Base-by-base conservation (phyloP, 805 yeast species). In the Metschnikowia kofuensis region DNA sequence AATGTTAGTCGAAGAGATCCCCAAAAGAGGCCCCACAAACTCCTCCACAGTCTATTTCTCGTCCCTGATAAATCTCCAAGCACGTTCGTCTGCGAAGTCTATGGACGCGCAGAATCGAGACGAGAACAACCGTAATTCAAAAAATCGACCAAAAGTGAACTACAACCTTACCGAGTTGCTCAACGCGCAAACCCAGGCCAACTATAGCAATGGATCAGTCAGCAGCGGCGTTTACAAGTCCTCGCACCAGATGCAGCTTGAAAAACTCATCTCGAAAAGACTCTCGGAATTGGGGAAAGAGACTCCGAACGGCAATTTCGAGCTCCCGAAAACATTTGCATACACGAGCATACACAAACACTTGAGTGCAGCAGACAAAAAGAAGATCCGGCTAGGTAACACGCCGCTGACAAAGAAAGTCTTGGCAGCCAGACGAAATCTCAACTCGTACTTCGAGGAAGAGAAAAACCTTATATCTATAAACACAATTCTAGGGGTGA, bases 1-100 rank as follows among this genome's bases (percentile, higher is more conserved):
- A 16, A 74, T 74, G 78, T 61, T 74, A 27, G 74, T 74, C 8
- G 78, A 74, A 51, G 77, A 74, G 48, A 55, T 74, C 15, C 78
- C 78, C 12, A 69, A 62, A 47, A 51, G 62, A 10, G 55, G 60
- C 31, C 61, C 62, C 45, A 51, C 69, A 10, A 66, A 64, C 35
- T 54, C 62, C 30, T 64, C 75, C 11, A 72, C 76, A 0, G 58
- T 74, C 7, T 72, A 72, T 55, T 72, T 72, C 56, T 57, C 68
- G 36, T 72, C 76, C 14, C 68, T 72, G 41, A 68, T 72, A 32
- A 74, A 73, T 51, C 58, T 74, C 13, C 62, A 71, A 7, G 77
- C 78, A 6, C 57, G 78, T 30, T 71, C 74, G 30, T 48, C 57
- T 13, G 47, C 51, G 16, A 53, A 63, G 15, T 49, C 56, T 27